Percentiles rank a stretch among this genome's conserved stretches.
Conservation (phyloP, 2,329 filamentous ascomycete genomes). For the Pseudocercospora musae region DNA sequence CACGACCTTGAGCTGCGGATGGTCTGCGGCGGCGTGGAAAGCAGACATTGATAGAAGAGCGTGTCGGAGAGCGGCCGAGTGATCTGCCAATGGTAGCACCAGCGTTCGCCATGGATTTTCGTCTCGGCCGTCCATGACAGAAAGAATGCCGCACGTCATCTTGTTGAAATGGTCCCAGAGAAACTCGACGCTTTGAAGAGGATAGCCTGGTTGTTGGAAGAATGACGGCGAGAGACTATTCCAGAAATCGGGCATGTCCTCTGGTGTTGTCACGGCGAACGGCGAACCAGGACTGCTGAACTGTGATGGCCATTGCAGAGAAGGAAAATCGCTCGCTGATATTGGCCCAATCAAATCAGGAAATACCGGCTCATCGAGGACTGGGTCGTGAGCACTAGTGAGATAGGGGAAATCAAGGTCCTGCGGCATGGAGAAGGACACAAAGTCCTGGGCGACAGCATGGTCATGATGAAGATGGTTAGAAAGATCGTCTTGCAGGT, state of each 20-base stretch:
- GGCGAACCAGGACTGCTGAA: slow-evolving; percentile 16
- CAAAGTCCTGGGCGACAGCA: slow-evolving; percentile 22
- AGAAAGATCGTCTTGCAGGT: slow-evolving; percentile 22
- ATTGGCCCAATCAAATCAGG: slow-evolving; percentile 20
- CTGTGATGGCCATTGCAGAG: slow-evolving; percentile 18
- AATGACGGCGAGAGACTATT: slow-evolving; percentile 3
- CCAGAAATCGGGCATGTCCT: background rate
- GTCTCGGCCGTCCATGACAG: slow-evolving; percentile 64
- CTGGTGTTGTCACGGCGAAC: background rate
- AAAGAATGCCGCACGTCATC: slow-evolving; percentile 67
- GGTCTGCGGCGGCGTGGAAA: slow-evolving; percentile 62
- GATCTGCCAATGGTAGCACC: slow-evolving; percentile 64
- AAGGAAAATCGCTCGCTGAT: slow-evolving; percentile 12
- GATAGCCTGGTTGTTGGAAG: slow-evolving; percentile 28
- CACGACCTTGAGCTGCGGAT: slow-evolving; percentile 55
- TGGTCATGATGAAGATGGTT: slow-evolving; percentile 10
- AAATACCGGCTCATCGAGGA: slow-evolving; percentile 18
- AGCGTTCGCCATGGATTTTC: slow-evolving; percentile 71
- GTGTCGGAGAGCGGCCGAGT: slow-evolving; percentile 64
- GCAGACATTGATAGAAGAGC: slow-evolving; percentile 67
- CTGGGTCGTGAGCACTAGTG: slow-evolving; percentile 26
- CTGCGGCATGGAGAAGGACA: slow-evolving; percentile 29
- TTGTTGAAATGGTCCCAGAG: slow-evolving; percentile 62
- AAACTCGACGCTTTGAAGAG: slow-evolving; percentile 53
- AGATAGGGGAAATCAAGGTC: slow-evolving; percentile 27